phyloP scores from a whole-genome alignment of 2,329 filamentous ascomycete genomes.

The Raffaelea arxii region DNA sequence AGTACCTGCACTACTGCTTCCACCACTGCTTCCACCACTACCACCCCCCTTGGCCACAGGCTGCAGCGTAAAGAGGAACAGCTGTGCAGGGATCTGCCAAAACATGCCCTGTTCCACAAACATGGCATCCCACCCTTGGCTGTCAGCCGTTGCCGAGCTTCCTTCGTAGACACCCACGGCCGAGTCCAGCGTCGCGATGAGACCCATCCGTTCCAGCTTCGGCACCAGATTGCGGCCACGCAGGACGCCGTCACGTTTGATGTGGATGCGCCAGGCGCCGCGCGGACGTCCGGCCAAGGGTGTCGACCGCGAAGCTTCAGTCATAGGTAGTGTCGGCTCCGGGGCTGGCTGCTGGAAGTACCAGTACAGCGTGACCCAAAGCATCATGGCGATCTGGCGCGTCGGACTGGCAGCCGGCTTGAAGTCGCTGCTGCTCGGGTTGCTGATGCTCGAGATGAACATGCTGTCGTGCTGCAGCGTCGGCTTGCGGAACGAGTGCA shows the following conservation, averaged over 20 bases:
- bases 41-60: conserved; percentile 31
- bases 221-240: conserved; percentile 73
- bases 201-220: conserved; percentile 87
- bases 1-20: background rate
- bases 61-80: conserved; percentile 80
- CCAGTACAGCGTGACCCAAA: conserved; percentile 92
- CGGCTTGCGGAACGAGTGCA: conserved; percentile 61
- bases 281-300: conserved; percentile 62
- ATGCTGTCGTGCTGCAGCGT: conserved; percentile 72
- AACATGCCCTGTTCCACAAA: conserved; percentile 74
- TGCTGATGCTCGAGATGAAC: conserved; percentile 87
- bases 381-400: conserved; percentile 89
- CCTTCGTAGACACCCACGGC: conserved; percentile 42
- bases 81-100: conserved; percentile 81
- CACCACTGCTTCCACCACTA: background rate
- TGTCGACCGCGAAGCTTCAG: conserved; percentile 53
- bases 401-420: conserved; percentile 73
- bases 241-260: conserved; percentile 82
- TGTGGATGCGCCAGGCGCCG: conserved; percentile 78
- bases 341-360: conserved; percentile 89
- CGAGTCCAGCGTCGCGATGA: conserved; percentile 68
- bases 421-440: conserved; percentile 70
- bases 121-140: conserved; percentile 66
- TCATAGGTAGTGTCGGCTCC: conserved; percentile 46
- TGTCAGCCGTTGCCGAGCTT: conserved; percentile 25